phyloP scores from a whole-genome alignment of 805 yeast species.

The Saturnispora kantuleensis region DNA sequence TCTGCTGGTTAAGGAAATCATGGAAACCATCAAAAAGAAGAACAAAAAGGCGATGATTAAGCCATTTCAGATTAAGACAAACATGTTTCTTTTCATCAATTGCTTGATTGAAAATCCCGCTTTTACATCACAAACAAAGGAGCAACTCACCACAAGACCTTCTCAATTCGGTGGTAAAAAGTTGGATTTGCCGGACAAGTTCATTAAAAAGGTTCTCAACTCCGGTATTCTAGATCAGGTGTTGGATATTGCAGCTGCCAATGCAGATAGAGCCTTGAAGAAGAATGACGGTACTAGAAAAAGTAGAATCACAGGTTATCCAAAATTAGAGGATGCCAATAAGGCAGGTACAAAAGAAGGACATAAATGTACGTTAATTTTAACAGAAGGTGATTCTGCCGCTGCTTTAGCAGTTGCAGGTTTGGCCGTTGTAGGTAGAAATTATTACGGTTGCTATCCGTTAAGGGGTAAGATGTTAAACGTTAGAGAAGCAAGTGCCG shows the following conservation, averaged over 20 bases:
- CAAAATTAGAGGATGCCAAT: constrained; percentile 90
- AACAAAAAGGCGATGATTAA: constrained; percentile 61
- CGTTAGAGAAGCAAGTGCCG: constrained; percentile 95
- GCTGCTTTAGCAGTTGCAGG: constrained; percentile 87
- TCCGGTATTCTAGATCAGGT: constrained; percentile 69
- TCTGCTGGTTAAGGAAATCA: constrained; percentile 67
- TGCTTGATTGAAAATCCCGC: constrained; percentile 95
- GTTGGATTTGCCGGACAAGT: constrained; percentile 64
- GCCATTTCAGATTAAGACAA: constrained; percentile 80
- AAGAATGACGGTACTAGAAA: constrained; percentile 84
- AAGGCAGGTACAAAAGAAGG: constrained; percentile 94
- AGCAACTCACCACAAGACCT: constrained; percentile 82
- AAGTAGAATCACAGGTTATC: constrained; percentile 77
- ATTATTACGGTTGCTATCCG: constrained; percentile 91
- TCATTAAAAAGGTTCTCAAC: constrained; percentile 59
- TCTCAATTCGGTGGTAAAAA: constrained; percentile 83
- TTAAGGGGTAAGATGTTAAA: constrained; percentile 89
- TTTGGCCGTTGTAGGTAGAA: constrained; percentile 89
- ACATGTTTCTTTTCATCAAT: constrained; percentile 84
- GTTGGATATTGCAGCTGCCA: constrained; percentile 72
- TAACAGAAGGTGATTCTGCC: constrained; percentile 98
- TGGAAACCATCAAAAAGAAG: constrained; percentile 61
- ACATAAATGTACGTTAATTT: constrained; percentile 78
- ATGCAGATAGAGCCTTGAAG: constrained; percentile 78
- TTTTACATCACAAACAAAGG: constrained; percentile 95